These are phyloP conservation scores for Candida pseudofarinosa DNA, from an alignment of 805 yeast species.

Conservation along the genomic window DNA sequence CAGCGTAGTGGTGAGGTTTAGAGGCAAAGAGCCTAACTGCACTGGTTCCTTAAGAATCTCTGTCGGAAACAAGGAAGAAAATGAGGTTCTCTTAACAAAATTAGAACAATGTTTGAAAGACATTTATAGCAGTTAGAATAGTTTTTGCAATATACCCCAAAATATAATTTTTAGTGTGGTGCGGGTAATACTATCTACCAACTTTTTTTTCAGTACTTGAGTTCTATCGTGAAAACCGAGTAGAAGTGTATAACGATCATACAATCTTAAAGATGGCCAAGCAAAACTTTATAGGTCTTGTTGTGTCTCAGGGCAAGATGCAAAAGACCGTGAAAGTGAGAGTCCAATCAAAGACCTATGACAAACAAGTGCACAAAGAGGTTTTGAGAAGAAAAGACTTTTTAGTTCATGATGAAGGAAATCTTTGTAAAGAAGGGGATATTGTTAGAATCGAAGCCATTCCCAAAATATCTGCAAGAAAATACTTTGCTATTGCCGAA, in stretches of 20 bases:
- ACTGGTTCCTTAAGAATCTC: slow-evolving; percentile 83
- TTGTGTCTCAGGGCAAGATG: slow-evolving; percentile 95
- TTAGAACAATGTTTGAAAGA: slow-evolving; percentile 28
- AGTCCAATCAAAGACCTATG: slow-evolving; percentile 72
- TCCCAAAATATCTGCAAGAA: slow-evolving; percentile 77
- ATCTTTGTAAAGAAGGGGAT: slow-evolving; percentile 91
- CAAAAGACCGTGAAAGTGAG: slow-evolving; percentile 91
- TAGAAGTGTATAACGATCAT: too few species aligned
- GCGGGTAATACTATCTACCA: not conserved
- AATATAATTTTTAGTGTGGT: not conserved
- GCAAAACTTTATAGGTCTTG: slow-evolving; percentile 88
- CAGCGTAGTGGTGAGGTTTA: slow-evolving; percentile 81
- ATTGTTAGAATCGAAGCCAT: slow-evolving; percentile 88
- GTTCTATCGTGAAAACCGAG: too few species aligned
- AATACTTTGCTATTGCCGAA: slow-evolving; percentile 89
- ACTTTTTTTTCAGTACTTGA: not conserved
- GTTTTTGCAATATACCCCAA: too few species aligned
- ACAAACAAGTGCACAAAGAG: slow-evolving; percentile 69
- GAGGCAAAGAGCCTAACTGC: slow-evolving; percentile 91
- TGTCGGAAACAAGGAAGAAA: slow-evolving; percentile 80
- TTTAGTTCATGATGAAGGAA: slow-evolving; percentile 90
- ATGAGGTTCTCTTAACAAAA: slow-evolving; percentile 49
- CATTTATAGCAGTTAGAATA: slow-evolving; percentile 4
- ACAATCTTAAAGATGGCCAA: slow-evolving; percentile 63
- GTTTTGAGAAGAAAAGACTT: slow-evolving; percentile 75